phyloP scores from a whole-genome alignment of 306 rosid genomes.

The Glycine tomentella region DNA sequence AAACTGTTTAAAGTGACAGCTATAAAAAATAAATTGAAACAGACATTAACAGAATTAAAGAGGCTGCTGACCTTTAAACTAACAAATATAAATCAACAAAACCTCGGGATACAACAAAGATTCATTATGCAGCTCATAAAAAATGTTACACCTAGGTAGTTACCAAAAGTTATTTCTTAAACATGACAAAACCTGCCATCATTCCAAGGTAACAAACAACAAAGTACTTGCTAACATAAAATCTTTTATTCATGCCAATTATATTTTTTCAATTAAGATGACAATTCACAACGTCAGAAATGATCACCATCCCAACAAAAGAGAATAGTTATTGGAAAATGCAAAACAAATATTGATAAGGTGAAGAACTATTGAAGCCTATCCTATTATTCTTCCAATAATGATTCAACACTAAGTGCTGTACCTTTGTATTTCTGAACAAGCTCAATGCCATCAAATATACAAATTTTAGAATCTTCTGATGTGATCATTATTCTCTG shows the following conservation, averaged over 20 bases:
- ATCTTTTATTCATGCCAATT: not conserved
- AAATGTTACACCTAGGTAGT: not conserved
- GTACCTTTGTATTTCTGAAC: constrained; percentile 68
- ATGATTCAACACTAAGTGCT: not conserved
- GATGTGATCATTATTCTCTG: constrained; percentile 68
- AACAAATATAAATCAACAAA: not conserved
- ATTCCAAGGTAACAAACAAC: not conserved
- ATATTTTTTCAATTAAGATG: not conserved
- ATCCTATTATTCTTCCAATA: not conserved
- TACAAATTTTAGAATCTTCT: constrained; percentile 72
- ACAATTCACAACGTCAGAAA: not conserved
- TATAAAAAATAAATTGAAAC: not conserved
- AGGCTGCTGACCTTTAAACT: not conserved
- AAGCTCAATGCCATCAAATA: constrained; percentile 66
- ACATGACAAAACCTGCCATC: not conserved
- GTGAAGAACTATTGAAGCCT: not conserved
- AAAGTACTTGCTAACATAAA: not conserved
- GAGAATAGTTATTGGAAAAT: not conserved
- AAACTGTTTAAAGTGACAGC: not conserved
- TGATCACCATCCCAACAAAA: not conserved
- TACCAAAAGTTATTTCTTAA: not conserved
- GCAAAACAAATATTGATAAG: not conserved
- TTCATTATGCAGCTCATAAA: not conserved
- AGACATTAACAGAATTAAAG: not conserved
- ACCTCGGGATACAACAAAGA: not conserved